Percentiles rank a stretch among this genome's conserved stretches.
Evolutionary conservation across 495 filamentous ascomycete species (phyloP).

Genomic region (Entonaema liquescens): DNA sequence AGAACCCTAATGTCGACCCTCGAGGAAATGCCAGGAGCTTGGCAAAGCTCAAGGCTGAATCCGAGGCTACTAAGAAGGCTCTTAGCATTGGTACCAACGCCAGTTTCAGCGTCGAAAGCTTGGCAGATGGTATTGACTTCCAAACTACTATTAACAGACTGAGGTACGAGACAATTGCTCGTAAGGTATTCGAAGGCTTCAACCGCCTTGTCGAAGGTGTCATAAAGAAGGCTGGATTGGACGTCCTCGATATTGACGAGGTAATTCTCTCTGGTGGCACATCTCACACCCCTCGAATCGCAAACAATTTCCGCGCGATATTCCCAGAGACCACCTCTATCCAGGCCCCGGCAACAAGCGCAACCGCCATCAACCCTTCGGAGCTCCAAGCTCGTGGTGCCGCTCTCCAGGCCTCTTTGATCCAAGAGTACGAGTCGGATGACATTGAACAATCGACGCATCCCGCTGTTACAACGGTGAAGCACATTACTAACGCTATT

Average conservation of each 20-base stretch:
- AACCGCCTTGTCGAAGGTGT: conserved; percentile 82
- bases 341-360: conserved; percentile 79
- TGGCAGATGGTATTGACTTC: conserved; percentile 90
- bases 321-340: conserved; percentile 84
- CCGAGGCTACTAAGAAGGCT: conserved; percentile 88
- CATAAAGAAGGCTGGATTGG: conserved; percentile 90
- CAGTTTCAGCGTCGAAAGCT: conserved; percentile 86
- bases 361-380: conserved; percentile 88
- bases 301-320: conserved; percentile 73
- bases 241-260: conserved; percentile 92
- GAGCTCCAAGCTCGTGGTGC: conserved; percentile 90
- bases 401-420: conserved; percentile 91
- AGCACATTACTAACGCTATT: conserved; percentile 86
- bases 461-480: conserved; percentile 91
- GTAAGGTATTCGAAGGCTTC: conserved; percentile 86
- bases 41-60: conserved; percentile 92
- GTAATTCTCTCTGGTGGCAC: conserved; percentile 93
- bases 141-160: conserved; percentile 89
- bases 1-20: conserved; percentile 86
- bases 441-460: conserved; percentile 97
- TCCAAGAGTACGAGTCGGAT: conserved; percentile 88
- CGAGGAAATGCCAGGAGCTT: conserved; percentile 79
- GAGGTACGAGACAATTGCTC: conserved; percentile 88
- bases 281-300: conserved; percentile 93
- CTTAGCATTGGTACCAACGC: conserved; percentile 87